Base-by-base conservation (phyloP, 2,329 filamentous ascomycete genomes). In the Cladosporium sphaerospermum region DNA sequence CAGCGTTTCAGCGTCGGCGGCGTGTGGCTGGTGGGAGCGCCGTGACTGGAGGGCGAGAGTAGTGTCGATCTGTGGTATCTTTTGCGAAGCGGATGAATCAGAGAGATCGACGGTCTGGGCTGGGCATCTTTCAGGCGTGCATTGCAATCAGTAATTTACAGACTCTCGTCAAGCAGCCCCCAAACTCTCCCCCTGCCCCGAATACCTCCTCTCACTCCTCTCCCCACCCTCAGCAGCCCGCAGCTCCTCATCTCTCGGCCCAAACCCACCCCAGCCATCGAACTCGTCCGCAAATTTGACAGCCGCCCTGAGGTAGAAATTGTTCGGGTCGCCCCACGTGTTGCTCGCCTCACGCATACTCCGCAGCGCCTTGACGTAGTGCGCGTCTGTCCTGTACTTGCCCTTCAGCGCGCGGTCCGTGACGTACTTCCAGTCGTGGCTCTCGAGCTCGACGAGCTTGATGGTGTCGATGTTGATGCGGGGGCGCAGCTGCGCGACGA, bases 281-380 rank as follows among this genome's bases (percentile, higher is more conserved):
- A 90, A 92, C 54, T 86, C 84, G 57, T 88, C 83, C 3, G 81
- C 84, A 70, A 92, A 88, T 46, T 81, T 80, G 18, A 88, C 77
- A 1, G 88, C 87, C 6, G 85, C 79, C 52, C 80, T 79, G 31
- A 90, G 72, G 62, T 86, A 89, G 56, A 73, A 79, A 37, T 82
- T 75, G 56, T 84, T 78, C 3, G 78, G 75, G 65, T 90, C 85
- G 3, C 84, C 83, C 87, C 87, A 92, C 0, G 85, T 89, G 56
- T 77, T 78, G 11, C 84, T 83, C 14, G 84, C 85, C 65, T 88
- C 88, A 67, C 77, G 84, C 75, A 92, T 85, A 2, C 88, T 82
- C 41, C 89, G 80, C 75, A 67, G 71, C 83, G 86, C 83, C 73
- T 96, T 95, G 32, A 97, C 84, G 65, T 84, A 96, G 70, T 95